Evolutionary conservation across 495 filamentous ascomycete species (phyloP).

Genomic region (Neurospora pannonica): DNA sequence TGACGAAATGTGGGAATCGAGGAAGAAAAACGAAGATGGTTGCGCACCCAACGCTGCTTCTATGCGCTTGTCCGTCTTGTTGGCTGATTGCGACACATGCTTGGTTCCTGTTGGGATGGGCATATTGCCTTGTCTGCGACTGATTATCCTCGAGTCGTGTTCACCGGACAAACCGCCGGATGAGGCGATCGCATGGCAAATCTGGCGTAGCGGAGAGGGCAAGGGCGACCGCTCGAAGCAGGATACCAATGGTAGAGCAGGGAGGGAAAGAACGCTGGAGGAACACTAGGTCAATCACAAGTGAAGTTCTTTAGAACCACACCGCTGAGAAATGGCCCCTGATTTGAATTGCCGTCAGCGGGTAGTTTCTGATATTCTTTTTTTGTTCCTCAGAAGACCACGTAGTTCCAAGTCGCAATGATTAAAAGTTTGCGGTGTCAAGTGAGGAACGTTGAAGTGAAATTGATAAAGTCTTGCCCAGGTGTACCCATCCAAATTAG

Average conservation of each 20-base stretch:
- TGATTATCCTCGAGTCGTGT: neutral
- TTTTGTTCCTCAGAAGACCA: neutral
- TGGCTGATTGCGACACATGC: neutral
- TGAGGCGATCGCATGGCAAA: neutral
- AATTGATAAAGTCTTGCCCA: neutral
- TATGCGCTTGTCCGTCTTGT: constrained; percentile 8
- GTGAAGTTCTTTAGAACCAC: neutral
- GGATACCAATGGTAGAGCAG: neutral
- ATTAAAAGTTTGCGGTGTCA: neutral
- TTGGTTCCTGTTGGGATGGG: neutral
- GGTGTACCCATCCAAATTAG: neutral
- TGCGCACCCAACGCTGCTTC: constrained; percentile 9
- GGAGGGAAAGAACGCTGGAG: neutral
- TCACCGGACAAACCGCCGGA: neutral
- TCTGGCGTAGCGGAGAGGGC: neutral
- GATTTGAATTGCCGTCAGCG: neutral
- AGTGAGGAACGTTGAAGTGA: neutral
- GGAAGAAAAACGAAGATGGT: neutral
- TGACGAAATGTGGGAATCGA: neutral
- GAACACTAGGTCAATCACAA: neutral
- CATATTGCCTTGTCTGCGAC: neutral
- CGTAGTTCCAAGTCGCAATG: neutral
- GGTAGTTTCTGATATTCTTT: neutral
- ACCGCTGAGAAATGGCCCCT: neutral
- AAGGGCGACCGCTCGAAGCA: neutral